Percentiles rank a stretch among this genome's conserved stretches.
Evolutionary conservation across 2,329 filamentous ascomycete genomes (phyloP).

Genomic region (Colletotrichum euphorbiae): DNA sequence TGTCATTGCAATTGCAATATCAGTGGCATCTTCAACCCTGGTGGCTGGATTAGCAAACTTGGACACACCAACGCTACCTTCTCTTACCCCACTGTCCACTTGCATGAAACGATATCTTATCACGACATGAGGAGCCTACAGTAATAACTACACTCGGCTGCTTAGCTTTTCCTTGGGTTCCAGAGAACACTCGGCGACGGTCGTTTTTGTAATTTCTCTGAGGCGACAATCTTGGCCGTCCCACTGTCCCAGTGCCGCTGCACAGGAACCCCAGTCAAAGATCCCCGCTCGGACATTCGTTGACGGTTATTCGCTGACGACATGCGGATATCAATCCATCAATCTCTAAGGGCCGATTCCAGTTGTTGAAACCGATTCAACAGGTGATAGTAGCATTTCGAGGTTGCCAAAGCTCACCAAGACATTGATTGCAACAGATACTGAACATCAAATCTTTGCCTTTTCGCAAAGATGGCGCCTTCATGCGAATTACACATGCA

Average conservation of each 20-base stretch:
- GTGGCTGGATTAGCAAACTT: neutral
- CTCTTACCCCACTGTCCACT: too few species aligned
- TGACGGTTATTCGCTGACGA: too few species aligned
- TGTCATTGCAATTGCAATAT: neutral
- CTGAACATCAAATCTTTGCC: neutral
- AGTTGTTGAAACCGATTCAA: neutral
- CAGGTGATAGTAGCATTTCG: neutral
- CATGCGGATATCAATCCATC: slow-evolving; percentile 1
- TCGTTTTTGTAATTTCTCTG: neutral
- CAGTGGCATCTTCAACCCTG: neutral
- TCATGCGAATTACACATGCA: neutral
- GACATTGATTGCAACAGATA: too few species aligned
- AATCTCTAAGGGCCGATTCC: neutral
- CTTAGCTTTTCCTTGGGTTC: neutral
- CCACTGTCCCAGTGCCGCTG: neutral
- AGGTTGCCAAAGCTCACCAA: neutral
- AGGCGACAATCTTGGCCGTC: neutral
- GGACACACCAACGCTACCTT: neutral
- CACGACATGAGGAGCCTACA: neutral
- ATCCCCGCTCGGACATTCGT: neutral
- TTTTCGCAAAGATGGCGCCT: neutral
- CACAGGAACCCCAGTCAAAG: neutral
- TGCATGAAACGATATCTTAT: neutral
- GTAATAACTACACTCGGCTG: too few species aligned
- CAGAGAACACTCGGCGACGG: neutral